A percentile compares a stretch with the other conserved stretches of the same genome.
Evolutionary conservation across 805 yeast species (phyloP).

Genomic region (Candida tammaniensis): DNA sequence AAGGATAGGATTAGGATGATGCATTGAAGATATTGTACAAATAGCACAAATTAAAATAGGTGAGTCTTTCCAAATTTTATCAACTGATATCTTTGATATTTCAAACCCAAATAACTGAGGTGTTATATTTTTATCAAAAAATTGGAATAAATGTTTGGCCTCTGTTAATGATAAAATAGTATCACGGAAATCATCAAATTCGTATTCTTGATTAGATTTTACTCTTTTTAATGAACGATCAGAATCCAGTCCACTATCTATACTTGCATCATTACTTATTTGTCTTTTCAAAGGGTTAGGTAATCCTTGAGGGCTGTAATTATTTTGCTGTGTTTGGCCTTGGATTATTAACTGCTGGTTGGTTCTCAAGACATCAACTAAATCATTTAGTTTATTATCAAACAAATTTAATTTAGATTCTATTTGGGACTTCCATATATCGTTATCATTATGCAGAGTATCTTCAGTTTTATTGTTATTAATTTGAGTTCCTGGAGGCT

Average conservation of each 20-base stretch:
- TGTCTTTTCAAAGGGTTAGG: conserved; percentile 5
- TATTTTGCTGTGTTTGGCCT: conserved; percentile 12
- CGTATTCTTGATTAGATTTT: conserved; percentile 1
- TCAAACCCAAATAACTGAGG: conserved; percentile 69
- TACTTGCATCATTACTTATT: conserved; percentile 3
- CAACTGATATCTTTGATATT: conserved; percentile 47
- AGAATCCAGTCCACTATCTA: conserved; percentile 5
- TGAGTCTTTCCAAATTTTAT: conserved; percentile 50
- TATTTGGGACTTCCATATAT: conserved; percentile 35
- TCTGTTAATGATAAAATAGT: conserved; percentile 34
- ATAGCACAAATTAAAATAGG: conserved; percentile 60
- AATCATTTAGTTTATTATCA: conserved; percentile 35
- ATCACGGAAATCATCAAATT: conserved; percentile 34
- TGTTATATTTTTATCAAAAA: conserved; percentile 53
- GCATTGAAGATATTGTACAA: conserved; percentile 60
- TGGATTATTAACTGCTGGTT: conserved; percentile 30
- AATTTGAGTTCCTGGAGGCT: too few species aligned
- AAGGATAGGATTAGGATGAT: conserved; percentile 43
- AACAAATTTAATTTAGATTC: conserved; percentile 34
- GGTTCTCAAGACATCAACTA: conserved; percentile 31
- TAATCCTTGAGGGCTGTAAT: not conserved
- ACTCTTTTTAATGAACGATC: not conserved
- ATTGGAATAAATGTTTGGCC: conserved; percentile 48
- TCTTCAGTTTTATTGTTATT: too few species aligned
- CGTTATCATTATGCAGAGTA: too few species aligned